Evolutionary conservation across 495 filamentous ascomycete genomes (phyloP), one percentile per base, ranked within the genome.

Genomic region (Penicillium longicatenatum): DNA sequence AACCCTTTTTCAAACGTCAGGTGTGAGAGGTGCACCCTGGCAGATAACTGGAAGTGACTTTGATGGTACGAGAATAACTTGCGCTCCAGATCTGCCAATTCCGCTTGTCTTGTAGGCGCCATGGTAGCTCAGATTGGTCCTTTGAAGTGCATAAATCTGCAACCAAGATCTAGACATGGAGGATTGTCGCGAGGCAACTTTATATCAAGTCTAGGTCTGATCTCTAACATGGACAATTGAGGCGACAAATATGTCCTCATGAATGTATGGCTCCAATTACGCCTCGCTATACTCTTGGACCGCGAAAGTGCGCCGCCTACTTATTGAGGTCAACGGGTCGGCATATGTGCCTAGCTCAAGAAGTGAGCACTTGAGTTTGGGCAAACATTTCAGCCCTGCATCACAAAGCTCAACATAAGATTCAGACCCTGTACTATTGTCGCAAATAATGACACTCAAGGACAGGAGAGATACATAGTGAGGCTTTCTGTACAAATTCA

Each of bases 21-120:
- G 21, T 44, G 42, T 2, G 42, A 44, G 21, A 44, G 42, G 19
- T 44, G 19, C 10, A 44, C 42, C 42, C 21, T 44, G 19, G 52
- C 41, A 21, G 52, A 45, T 22, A 44, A 6, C 16, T 54, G 26
- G 21, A 54, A 54, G 37, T 29, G 20, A 43, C 50, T 20, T 29
- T 29, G 16, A 17, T 21, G 12, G 21, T 53, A 53, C n/a, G 17
- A 22, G 41, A 22, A 43, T 16, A 53, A 29, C 33, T 35, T 53
- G 8, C 37, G 19, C 20, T 53, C 50, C 21, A 39, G 35, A 39
- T 39, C 35, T 39, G 14, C 35, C 35, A 39, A 39, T 39, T 39
- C 35, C 4, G 14, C 1, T n/a, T 39, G 14, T 16, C 35, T 39
- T 39, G 14, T 39, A 39, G 35, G 35, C 14, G 16, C 35, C 35